Evolutionary conservation across 306 rosid species (phyloP).

Genomic region (Coriaria nepalensis): DNA sequence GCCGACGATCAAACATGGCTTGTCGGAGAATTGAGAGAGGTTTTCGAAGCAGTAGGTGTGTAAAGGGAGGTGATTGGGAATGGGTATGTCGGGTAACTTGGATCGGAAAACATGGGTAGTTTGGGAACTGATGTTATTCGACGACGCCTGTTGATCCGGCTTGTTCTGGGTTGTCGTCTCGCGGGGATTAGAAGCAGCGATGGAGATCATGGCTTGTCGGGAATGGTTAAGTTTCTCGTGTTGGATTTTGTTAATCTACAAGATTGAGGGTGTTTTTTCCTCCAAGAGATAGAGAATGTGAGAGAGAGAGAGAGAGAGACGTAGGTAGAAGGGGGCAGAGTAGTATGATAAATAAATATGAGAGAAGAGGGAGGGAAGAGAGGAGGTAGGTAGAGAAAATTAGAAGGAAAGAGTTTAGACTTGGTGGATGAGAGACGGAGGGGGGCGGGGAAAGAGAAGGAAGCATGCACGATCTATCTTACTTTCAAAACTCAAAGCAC

Average conservation of each 20-base stretch:
- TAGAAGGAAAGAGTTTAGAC: no score
- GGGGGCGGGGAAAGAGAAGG: no score
- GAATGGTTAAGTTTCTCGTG: neutral
- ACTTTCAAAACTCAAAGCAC: no score
- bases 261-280: no score
- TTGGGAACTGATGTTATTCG: conserved; percentile 2
- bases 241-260: no score
- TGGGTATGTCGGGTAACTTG: conserved; percentile 51
- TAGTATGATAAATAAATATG: neutral
- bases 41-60: conserved; percentile 54
- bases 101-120: conserved; percentile 39
- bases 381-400: no score
- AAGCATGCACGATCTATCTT: no score
- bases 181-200: conserved; percentile 24
- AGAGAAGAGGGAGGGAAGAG: neutral
- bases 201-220: conserved; percentile 25
- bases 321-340: neutral
- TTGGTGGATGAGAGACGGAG: no score
- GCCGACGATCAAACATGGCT: conserved; percentile 59
- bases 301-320: neutral
- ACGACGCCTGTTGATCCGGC: neutral
- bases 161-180: conserved; percentile 23
- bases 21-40: conserved; percentile 23
- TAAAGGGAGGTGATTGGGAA: conserved; percentile 60
- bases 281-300: neutral